These are phyloP conservation scores for Epichloe elymi DNA, from an alignment of 2,329 filamentous ascomycete species.

Conservation along the genomic window DNA sequence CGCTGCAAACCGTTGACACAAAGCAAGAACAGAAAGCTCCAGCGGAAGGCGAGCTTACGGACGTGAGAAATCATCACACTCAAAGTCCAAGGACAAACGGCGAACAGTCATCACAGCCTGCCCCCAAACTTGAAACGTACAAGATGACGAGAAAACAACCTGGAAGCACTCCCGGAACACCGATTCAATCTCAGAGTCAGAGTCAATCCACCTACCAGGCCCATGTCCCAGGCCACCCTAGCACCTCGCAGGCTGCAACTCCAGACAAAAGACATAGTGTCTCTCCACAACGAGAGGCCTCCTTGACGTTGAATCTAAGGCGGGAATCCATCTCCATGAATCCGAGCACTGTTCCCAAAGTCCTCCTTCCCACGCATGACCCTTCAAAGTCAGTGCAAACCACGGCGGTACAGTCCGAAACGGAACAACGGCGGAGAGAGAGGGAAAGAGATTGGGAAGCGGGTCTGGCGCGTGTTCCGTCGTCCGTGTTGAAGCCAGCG, in stretches of 20 bases:
- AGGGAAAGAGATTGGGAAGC: neutral
- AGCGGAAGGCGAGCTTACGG: neutral
- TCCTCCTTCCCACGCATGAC: constrained; percentile 12
- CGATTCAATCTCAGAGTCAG: neutral
- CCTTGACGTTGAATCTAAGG: constrained; percentile 12
- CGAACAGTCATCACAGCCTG: neutral
- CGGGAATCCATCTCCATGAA: constrained; percentile 10
- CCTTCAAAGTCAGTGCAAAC: constrained; percentile 2
- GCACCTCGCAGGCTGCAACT: neutral
- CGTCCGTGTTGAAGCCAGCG: constrained; percentile 6
- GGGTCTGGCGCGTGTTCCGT: constrained; percentile 3
- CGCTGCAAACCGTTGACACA: neutral
- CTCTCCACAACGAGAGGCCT: constrained; percentile 15
- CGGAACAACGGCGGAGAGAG: neutral
- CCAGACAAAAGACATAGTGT: constrained; percentile 6
- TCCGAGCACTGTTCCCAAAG: constrained; percentile 10
- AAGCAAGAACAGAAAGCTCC: neutral
- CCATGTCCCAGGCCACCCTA: constrained; percentile 6
- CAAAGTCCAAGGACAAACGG: neutral
- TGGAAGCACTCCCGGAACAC: neutral
- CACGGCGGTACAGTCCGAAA: neutral
- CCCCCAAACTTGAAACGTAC: neutral
- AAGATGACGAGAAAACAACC: constrained; percentile 10
- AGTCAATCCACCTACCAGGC: constrained; percentile 6
- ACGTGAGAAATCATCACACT: neutral